phyloP scores from a whole-genome alignment of 2,329 filamentous ascomycete species.

The Sporothrix pallida region DNA sequence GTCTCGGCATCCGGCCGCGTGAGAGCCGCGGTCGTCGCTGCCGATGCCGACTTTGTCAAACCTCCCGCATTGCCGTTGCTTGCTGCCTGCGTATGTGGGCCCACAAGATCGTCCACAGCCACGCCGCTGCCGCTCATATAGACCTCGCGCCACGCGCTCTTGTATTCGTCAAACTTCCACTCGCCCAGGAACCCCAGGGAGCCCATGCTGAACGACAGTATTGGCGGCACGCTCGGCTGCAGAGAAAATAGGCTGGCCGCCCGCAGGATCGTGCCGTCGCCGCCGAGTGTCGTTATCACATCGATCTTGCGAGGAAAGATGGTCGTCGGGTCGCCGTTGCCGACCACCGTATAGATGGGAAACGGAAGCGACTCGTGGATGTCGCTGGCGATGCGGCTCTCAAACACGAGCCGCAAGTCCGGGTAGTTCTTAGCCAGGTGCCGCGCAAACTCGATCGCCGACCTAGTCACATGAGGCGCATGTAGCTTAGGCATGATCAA shows the following conservation, averaged over 20 bases:
- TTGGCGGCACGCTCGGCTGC: constrained; percentile 80
- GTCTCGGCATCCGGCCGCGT: constrained; percentile 35
- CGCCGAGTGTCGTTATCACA: constrained; percentile 85
- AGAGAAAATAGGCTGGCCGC: constrained; percentile 87
- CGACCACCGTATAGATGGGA: constrained; percentile 68
- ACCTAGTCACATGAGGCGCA: constrained; percentile 58
- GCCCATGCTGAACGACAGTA: constrained; percentile 96
- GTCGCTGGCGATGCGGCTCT: constrained; percentile 73
- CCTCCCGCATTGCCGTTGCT: constrained; percentile 39
- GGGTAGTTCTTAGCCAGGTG: constrained; percentile 83
- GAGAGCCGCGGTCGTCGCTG: constrained; percentile 27
- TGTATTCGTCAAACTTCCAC: constrained; percentile 94
- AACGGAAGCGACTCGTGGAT: constrained; percentile 74
- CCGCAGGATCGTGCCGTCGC: constrained; percentile 88
- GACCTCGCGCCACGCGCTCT: constrained; percentile 87
- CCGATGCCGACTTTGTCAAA: constrained; percentile 27
- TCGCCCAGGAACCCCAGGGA: constrained; percentile 93
- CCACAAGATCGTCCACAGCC: constrained; percentile 52
- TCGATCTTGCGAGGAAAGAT: constrained; percentile 81
- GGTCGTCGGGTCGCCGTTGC: constrained; percentile 50
- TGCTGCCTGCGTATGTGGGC: constrained; percentile 50
- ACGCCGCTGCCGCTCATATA: constrained; percentile 76
- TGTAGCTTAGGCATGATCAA: constrained; percentile 65
- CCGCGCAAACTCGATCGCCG: constrained; percentile 63
- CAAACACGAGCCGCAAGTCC: constrained; percentile 80